Evolutionary conservation across 805 yeast genomes (phyloP).

Genomic region (Candida arabinofermentans): DNA sequence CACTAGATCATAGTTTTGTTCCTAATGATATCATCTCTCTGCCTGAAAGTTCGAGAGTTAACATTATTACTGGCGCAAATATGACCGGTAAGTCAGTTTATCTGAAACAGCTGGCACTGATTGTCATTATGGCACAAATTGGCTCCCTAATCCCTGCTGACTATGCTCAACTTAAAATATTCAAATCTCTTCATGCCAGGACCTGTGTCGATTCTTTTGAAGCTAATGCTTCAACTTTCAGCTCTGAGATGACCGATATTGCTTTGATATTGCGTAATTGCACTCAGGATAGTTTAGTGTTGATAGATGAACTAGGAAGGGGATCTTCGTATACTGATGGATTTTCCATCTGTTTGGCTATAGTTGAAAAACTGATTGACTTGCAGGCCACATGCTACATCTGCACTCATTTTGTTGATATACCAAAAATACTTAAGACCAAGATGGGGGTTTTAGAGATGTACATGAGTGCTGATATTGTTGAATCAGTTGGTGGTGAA

Average conservation of each 20-base stretch:
- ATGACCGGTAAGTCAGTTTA: slow-evolving; percentile 64
- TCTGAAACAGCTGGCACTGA: slow-evolving; percentile 46
- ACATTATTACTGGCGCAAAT: slow-evolving; percentile 55
- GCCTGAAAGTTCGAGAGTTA: slow-evolving; percentile 36
- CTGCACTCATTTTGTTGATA: slow-evolving; percentile 43
- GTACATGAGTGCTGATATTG: slow-evolving; percentile 32
- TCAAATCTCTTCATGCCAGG: slow-evolving; percentile 35
- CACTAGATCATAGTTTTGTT: slow-evolving; percentile 19
- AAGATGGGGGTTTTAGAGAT: slow-evolving; percentile 34
- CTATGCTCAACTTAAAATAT: slow-evolving; percentile 39
- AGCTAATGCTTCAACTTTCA: slow-evolving; percentile 38
- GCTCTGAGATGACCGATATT: slow-evolving; percentile 46
- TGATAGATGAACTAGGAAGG: slow-evolving; percentile 55
- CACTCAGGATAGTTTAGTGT: slow-evolving; percentile 30
- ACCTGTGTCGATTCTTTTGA: slow-evolving; percentile 34
- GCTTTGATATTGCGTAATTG: slow-evolving; percentile 39
- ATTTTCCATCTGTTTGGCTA: slow-evolving; percentile 45
- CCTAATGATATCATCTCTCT: slow-evolving; percentile 38
- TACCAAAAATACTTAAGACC: slow-evolving; percentile 33
- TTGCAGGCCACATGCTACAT: slow-evolving; percentile 32
- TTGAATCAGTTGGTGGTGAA: background rate
- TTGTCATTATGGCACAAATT: slow-evolving; percentile 51
- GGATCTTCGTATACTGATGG: slow-evolving; percentile 52
- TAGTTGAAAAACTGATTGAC: slow-evolving; percentile 34
- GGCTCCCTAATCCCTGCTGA: slow-evolving; percentile 50